Base-by-base conservation (phyloP, 177 flowering plant species). In the Telopea speciosissima region DNA sequence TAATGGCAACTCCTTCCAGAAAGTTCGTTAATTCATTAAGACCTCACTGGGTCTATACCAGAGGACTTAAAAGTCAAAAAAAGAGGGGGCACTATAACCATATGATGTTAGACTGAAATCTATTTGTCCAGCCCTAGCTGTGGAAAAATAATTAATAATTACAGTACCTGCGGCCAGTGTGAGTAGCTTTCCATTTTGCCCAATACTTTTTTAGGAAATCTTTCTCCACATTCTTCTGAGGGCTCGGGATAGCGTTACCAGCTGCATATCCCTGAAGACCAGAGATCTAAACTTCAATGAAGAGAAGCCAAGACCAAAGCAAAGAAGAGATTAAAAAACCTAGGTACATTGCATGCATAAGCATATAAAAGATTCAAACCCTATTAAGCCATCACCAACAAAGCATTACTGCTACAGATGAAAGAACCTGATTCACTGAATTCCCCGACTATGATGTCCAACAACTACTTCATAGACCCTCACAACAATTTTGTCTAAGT, bases 141-240 rank as follows among this genome's bases (percentile, higher is more conserved):
- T 33, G 67, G 60, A 25, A 25, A 14, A 33, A 2, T 25, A 70
- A 63, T 68, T 49, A 13, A 49, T 49, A 12, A 49, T 49, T 36
- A 68, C 14, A 73, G 60, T 86, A 93, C 99, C 95, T 75, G 79
- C 97, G 99, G 44, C 97, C 99, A 68, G 88, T 75, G 79, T 89
- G 93, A 76, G 71, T 75, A 66, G 97, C 97, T 74, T 85, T 90
- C 99, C 98, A 96, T 81, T 82, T 91, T 67, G 97, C 90, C 99
- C 97, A 93, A 73, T 93, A 93, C 77, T 89, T 93, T 77, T 87
- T 88, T 83, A 91, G 77, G 75, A 96, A 89, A 61, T 73, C 82
- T 79, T 91, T 96, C 80, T 93, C 98, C 45, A 96, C 95, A 81
- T 96, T 93, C 81, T 96, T 93, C 59, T 79, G 82, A 68, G 99